Conservation (phyloP, 164 flowering plant genomes). For the Umbilicus rupestris region DNA sequence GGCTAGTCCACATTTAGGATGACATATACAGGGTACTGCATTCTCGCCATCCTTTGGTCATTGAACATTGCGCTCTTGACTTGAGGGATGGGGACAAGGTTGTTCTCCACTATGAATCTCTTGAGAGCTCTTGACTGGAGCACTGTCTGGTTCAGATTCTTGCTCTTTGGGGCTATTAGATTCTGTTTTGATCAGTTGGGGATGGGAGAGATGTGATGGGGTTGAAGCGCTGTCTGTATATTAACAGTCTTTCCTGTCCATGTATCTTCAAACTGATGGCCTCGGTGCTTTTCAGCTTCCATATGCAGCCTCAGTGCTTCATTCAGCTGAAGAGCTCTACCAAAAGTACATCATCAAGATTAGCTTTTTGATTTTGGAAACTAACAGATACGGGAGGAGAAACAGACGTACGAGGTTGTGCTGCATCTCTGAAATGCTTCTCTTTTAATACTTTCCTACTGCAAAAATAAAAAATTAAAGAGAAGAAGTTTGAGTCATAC, state of each 20-base stretch:
- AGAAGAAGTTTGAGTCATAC: too few species aligned
- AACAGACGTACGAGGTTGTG: slow-evolving; percentile 30
- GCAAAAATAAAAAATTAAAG: slow-evolving; percentile 7
- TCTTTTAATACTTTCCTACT: slow-evolving; percentile 42
- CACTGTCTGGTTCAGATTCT: slow-evolving; percentile 12
- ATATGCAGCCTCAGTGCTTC: slow-evolving; percentile 42
- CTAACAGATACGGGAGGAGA: background rate
- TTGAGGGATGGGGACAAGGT: background rate
- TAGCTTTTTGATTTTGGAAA: background rate
- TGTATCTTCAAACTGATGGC: slow-evolving; percentile 41
- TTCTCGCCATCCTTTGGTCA: slow-evolving; percentile 7
- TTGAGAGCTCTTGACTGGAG: slow-evolving; percentile 18
- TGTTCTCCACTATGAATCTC: slow-evolving; percentile 12
- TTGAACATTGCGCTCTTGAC: background rate
- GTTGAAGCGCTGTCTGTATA: slow-evolving; percentile 15
- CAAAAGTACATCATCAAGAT: background rate
- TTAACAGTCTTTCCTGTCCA: slow-evolving; percentile 18
- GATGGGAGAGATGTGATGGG: slow-evolving; percentile 29
- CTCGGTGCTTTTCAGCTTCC: slow-evolving; percentile 31
- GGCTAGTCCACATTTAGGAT: too few species aligned
- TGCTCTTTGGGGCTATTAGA: slow-evolving; percentile 24
- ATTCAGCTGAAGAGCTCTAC: slow-evolving; percentile 53
- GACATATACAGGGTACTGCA: too few species aligned
- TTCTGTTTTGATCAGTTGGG: slow-evolving; percentile 45
- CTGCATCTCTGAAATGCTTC: slow-evolving; percentile 46